A percentile compares a stretch with the other conserved stretches of the same genome.
phyloP scores from a whole-genome alignment of 176 grass and related monocot genomes.

The Melocanna baccifera region DNA sequence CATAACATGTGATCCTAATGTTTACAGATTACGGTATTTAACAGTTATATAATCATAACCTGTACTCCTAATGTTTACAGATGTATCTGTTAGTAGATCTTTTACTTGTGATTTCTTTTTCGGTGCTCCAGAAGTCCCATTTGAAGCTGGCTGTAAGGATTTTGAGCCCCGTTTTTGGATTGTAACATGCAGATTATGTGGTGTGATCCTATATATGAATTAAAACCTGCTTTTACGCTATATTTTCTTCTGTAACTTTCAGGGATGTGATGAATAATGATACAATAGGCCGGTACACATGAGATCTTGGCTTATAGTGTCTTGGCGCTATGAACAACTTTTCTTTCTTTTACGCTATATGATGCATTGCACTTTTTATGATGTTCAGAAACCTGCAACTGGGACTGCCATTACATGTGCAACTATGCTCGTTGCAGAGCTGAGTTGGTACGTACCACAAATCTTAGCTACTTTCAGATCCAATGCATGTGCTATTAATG shows the following conservation, averaged over 20 bases:
- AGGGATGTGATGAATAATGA: not conserved
- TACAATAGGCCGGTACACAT: not conserved
- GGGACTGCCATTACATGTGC: not conserved
- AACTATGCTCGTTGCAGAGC: not conserved
- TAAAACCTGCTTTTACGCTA: not conserved
- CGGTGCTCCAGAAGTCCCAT: not conserved
- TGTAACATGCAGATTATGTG: not conserved
- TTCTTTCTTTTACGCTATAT: not conserved
- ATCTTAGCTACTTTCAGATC: not conserved
- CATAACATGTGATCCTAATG: not conserved
- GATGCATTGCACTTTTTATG: not conserved
- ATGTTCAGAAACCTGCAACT: not conserved
- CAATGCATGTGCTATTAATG: constrained; percentile 18
- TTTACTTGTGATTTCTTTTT: not conserved
- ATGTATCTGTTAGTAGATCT: not conserved
- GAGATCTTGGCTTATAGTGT: not conserved
- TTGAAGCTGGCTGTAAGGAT: not conserved
- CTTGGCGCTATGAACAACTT: not conserved
- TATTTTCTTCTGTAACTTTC: not conserved
- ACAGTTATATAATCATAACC: not conserved
- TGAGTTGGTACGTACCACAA: not conserved
- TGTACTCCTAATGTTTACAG: not conserved
- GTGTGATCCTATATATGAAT: not conserved
- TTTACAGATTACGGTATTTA: not conserved
- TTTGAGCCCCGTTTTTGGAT: not conserved